Percentiles rank a stretch among this genome's conserved stretches.
These are phyloP conservation scores for Ogataea paraovalis DNA, from an alignment of 805 yeast species.

Conservation along the genomic window DNA sequence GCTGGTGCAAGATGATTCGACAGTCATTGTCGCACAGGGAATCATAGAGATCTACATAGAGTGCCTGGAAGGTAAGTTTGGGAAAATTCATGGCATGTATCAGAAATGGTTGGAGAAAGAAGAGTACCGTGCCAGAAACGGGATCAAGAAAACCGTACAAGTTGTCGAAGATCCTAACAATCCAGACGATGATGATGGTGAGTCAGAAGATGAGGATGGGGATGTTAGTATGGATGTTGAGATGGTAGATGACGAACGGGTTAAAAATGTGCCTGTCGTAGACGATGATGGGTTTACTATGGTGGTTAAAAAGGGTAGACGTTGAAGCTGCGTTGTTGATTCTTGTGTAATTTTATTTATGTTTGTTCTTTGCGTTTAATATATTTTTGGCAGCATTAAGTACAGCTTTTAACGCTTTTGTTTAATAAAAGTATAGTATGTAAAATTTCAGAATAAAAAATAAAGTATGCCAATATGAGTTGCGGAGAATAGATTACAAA, in stretches of 20 bases:
- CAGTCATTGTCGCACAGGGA: constrained; percentile 64
- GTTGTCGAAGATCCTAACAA: constrained; percentile 60
- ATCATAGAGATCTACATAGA: constrained; percentile 65
- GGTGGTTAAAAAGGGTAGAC: constrained; percentile 68
- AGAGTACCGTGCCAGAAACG: constrained; percentile 30
- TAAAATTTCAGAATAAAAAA: too few species aligned
- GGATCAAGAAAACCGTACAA: constrained; percentile 31
- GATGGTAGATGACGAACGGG: constrained; percentile 27
- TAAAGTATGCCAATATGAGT: too few species aligned
- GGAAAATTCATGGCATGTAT: constrained; percentile 56
- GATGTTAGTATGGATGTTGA: constrained; percentile 33
- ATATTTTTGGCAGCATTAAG: too few species aligned
- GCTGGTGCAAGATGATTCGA: constrained; percentile 84
- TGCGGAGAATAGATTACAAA: too few species aligned
- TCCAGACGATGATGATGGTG: constrained; percentile 52
- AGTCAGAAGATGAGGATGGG: constrained; percentile 40
- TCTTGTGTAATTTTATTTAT: too few species aligned
- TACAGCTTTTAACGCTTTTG: too few species aligned
- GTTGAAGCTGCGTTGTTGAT: constrained; percentile 14
- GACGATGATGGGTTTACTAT: constrained; percentile 95
- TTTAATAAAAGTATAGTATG: too few species aligned
- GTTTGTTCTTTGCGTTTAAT: too few species aligned
- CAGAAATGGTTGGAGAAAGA: constrained; percentile 54
- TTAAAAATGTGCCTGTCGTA: constrained; percentile 53
- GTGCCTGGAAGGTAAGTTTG: constrained; percentile 50